Percentiles rank a stretch among this genome's conserved stretches.
Conservation (phyloP, 805 yeast species). For the Lipomyces yamadae region DNA sequence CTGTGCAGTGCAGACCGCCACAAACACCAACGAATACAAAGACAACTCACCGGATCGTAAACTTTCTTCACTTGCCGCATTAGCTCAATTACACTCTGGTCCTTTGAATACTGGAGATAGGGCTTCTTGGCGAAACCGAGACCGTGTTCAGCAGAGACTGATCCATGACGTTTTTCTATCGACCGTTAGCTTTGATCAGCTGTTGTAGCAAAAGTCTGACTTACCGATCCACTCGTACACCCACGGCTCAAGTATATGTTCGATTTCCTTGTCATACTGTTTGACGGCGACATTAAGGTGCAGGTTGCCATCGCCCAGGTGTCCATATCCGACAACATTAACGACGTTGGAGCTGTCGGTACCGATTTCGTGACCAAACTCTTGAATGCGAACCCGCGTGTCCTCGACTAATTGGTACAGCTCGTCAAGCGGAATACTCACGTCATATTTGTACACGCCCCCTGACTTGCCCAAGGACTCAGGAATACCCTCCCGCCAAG, state of each 20-base stretch:
- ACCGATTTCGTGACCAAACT: constrained; percentile 63
- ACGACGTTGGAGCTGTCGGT: constrained; percentile 58
- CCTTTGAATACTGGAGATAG: constrained; percentile 84
- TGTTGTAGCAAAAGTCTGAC: constrained; percentile 21
- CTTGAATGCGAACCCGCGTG: constrained; percentile 63
- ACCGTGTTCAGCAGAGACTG: constrained; percentile 97
- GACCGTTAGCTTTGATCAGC: constrained; percentile 33
- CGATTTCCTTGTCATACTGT: constrained; percentile 77
- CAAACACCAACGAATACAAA: no score
- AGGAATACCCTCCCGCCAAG: constrained; percentile 93
- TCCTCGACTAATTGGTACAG: constrained; percentile 84
- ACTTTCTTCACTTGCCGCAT: constrained; percentile 79
- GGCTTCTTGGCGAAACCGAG: constrained; percentile 95
- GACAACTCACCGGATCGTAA: constrained; percentile 66
- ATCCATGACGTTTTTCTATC: constrained; percentile 64
- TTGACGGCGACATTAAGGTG: constrained; percentile 93
- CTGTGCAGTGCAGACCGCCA: background rate
- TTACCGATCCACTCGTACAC: constrained; percentile 83
- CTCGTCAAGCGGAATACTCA: constrained; percentile 81
- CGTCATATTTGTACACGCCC: constrained; percentile 97
- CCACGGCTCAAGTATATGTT: constrained; percentile 85
- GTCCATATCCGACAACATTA: constrained; percentile 96
- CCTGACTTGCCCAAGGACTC: constrained; percentile 86
- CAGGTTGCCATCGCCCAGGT: constrained; percentile 95
- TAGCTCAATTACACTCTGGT: constrained; percentile 66